Evolutionary conservation across 2,329 filamentous ascomycete genomes (phyloP).

Genomic region (Arthrobotrys pseudoclavata): DNA sequence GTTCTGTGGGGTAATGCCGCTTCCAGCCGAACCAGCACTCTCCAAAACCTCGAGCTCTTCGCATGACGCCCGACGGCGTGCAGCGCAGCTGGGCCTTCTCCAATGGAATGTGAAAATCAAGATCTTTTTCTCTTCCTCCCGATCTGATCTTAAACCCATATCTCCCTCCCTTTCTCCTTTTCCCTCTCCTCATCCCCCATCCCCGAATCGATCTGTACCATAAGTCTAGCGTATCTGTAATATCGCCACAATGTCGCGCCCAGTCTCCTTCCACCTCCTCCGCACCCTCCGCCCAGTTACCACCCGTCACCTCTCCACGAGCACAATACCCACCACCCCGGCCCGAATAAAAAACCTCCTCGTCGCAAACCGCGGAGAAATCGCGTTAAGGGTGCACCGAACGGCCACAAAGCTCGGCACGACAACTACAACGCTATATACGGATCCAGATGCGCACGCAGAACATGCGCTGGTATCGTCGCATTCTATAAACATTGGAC

Average conservation of each 20-base stretch:
- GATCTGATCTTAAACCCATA: constrained; percentile 20
- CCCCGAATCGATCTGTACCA: constrained; percentile 4
- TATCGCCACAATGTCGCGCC: constrained; percentile 42
- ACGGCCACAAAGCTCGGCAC: constrained; percentile 92
- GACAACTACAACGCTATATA: constrained; percentile 93
- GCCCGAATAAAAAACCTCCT: constrained; percentile 75
- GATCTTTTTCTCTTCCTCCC: background rate
- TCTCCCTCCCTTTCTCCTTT: background rate
- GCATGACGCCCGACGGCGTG: background rate
- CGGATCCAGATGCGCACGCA: constrained; percentile 85
- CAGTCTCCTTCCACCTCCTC: constrained; percentile 51
- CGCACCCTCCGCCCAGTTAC: constrained; percentile 36
- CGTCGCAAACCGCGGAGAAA: constrained; percentile 97
- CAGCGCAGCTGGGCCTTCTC: background rate
- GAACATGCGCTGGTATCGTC: constrained; percentile 91
- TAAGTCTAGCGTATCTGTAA: constrained; percentile 12
- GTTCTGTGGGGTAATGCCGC: constrained; percentile 50
- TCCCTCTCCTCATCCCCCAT: background rate
- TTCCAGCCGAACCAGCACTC: constrained; percentile 30
- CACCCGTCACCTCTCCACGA: constrained; percentile 35
- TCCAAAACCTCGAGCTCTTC: constrained; percentile 19
- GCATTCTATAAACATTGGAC: constrained; percentile 85
- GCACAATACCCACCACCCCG: constrained; percentile 8
- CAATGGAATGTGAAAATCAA: background rate
- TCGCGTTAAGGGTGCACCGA: constrained; percentile 89